These are phyloP conservation scores for Echria macrotheca DNA, from an alignment of 495 filamentous ascomycete genomes.

Conservation along the genomic window DNA sequence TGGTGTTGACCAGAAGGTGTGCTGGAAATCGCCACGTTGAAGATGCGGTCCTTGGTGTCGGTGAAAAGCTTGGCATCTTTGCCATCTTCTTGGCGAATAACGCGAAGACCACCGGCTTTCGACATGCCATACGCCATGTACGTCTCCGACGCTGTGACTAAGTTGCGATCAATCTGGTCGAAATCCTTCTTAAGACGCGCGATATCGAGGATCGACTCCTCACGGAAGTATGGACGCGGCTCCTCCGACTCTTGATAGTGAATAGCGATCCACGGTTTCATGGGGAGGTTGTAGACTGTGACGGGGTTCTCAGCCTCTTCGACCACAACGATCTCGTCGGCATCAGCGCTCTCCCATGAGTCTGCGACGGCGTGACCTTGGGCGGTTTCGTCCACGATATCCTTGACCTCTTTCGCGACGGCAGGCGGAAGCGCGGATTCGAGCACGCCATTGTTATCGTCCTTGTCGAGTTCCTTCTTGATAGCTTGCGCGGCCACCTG, in stretches of 20 bases:
- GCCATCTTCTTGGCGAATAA: conserved; percentile 92
- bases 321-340: conserved; percentile 63
- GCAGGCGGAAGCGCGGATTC: conserved; percentile 46
- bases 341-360: conserved; percentile 74
- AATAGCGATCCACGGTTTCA: conserved; percentile 91
- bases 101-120: conserved; percentile 82
- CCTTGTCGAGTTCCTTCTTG: conserved; percentile 53
- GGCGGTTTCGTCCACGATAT: conserved; percentile 54
- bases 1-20: conserved; percentile 43
- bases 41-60: conserved; percentile 80
- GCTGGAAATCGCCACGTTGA: conserved; percentile 80
- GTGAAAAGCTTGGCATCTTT: conserved; percentile 84
- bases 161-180: conserved; percentile 89
- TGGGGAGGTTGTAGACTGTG: conserved; percentile 87
- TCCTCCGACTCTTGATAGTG: conserved; percentile 43
- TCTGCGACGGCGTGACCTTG: conserved; percentile 49
- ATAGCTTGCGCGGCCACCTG: conserved; percentile 45
- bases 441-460: conserved; percentile 45
- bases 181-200: conserved; percentile 94
- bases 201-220: conserved; percentile 77
- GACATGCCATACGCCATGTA: conserved; percentile 92
- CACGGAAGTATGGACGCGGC: conserved; percentile 50
- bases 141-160: conserved; percentile 81
- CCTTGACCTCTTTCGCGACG: conserved; percentile 50
- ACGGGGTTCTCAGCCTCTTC: conserved; percentile 63